These are phyloP conservation scores for Sarocladiaceae sp. DNA, from an alignment of 2,329 filamentous ascomycete species.

Conservation along the genomic window DNA sequence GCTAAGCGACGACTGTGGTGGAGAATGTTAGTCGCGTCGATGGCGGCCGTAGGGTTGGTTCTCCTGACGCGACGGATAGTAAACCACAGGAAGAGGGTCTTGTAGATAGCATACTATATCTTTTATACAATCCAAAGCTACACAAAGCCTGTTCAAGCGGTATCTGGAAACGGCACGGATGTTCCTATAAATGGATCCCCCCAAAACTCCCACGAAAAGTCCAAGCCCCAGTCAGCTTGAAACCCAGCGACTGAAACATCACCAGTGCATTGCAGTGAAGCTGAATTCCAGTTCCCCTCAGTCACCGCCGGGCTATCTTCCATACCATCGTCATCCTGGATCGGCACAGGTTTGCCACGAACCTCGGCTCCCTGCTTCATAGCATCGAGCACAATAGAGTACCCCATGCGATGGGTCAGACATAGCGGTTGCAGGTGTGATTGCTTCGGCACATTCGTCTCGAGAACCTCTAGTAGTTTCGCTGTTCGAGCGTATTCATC, in stretches of 20 bases:
- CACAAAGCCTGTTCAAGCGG: neutral
- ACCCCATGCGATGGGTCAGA: constrained; percentile 18
- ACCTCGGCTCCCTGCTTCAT: constrained; percentile 15
- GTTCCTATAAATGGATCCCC: constrained; percentile 13
- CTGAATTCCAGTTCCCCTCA: neutral
- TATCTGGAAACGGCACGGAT: neutral
- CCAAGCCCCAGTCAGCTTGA: constrained; percentile 1
- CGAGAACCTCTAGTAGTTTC: constrained; percentile 20
- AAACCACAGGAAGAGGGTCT: too few relatives aligned
- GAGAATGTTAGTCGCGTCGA: too few relatives aligned
- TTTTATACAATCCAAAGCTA: too few relatives aligned
- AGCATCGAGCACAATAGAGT: constrained; percentile 19
- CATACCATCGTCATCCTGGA: constrained; percentile 11
- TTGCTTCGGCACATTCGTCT: constrained; percentile 16
- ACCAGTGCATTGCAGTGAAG: too few relatives aligned
- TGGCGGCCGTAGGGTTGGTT: too few relatives aligned
- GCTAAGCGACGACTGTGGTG: too few relatives aligned
- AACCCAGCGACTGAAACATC: neutral
- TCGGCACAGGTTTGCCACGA: constrained; percentile 13
- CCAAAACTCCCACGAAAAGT: constrained; percentile 15
- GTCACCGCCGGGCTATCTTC: neutral
- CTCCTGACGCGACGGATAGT: too few relatives aligned
- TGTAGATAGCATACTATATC: too few relatives aligned
- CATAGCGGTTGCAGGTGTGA: constrained; percentile 14
- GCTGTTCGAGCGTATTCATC: constrained; percentile 21